These are phyloP conservation scores for Oryza australiensis DNA, from an alignment of 176 grass and related monocot genomes.

Conservation along the genomic window DNA sequence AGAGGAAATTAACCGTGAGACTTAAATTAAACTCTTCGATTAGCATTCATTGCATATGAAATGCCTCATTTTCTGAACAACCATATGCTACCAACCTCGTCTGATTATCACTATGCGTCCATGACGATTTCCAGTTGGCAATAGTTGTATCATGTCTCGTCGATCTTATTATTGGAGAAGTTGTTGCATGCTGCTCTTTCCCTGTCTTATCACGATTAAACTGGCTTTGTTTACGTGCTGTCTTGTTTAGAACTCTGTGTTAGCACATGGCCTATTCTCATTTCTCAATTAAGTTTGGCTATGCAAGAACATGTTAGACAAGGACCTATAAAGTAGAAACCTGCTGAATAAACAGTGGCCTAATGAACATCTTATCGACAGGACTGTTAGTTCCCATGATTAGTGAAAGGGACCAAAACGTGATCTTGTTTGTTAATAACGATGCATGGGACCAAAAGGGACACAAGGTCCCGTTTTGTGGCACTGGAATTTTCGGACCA, in stretches of 20 bases:
- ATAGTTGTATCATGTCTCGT: not conserved
- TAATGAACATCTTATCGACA: constrained; percentile 6
- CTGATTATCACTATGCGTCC: not conserved
- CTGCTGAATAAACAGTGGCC: not conserved
- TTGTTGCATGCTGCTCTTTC: not conserved
- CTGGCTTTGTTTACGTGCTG: not conserved
- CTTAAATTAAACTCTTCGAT: too few species aligned
- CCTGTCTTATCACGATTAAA: constrained; percentile 23
- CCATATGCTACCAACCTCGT: not conserved
- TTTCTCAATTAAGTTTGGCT: not conserved
- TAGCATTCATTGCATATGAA: too few species aligned
- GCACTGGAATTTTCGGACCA: not conserved
- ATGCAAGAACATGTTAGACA: not conserved
- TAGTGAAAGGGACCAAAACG: not conserved
- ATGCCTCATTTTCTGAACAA: not conserved
- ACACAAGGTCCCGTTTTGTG: not conserved
- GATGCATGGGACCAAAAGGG: not conserved
- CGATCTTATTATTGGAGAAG: too few species aligned
- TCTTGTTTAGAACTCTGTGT: not conserved
- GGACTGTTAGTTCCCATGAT: not conserved
- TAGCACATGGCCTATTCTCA: constrained; percentile 1
- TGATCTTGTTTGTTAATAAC: not conserved
- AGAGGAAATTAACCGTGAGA: too few species aligned
- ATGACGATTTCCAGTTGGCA: not conserved
- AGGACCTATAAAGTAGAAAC: not conserved